Base-by-base conservation (phyloP, 371 early-diverging fungal species). In the Actinomortierella ambigua region DNA sequence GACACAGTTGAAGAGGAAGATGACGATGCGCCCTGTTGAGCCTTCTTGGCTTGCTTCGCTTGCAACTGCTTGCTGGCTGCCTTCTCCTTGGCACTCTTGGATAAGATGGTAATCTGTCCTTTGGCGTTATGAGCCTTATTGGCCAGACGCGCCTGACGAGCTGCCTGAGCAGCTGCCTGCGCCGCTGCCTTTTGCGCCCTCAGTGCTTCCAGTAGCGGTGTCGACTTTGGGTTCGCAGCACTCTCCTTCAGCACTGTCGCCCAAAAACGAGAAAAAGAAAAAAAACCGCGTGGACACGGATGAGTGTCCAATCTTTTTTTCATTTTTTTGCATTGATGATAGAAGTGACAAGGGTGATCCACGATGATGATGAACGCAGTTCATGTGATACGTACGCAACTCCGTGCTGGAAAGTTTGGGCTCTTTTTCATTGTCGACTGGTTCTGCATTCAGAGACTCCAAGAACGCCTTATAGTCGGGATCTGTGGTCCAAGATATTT, bases 121-220 rank as follows among this genome's bases (percentile, higher is more conserved):
- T 73, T 73, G 40, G 53, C 40, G 22, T 29, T 67, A 2, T 49
- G 58, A 22, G 44, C 63, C 46, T 77, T 80, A 73, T 66, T 78
- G 70, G 53, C 79, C 78, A 39, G 80, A 75, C 57, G 65, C 59
- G 63, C 69, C 46, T 78, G 76, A 15, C 76, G 71, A 40, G 75
- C 68, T 17, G 81, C 82, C 49, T 78, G 66, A 8, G 78, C 70
- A 50, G 82, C 85, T 15, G 83, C 85, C 53, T 83, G 86, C 9
- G 83, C 69, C 4, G 86, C 86, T 17, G 89, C 90, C 75, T 91
- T 92, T 63, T 90, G 85, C 6, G 90, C 88, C 26, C 93, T 86
- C n/a, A 93, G 61, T 60, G 86, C 85, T 39, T 93, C 93, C 29
- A 93, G 65, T 3, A 93, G 69, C 11, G 93, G 92, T 0, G 93